These are phyloP conservation scores for Cucumis hystrix DNA, from an alignment of 306 rosid species.

Conservation along the genomic window DNA sequence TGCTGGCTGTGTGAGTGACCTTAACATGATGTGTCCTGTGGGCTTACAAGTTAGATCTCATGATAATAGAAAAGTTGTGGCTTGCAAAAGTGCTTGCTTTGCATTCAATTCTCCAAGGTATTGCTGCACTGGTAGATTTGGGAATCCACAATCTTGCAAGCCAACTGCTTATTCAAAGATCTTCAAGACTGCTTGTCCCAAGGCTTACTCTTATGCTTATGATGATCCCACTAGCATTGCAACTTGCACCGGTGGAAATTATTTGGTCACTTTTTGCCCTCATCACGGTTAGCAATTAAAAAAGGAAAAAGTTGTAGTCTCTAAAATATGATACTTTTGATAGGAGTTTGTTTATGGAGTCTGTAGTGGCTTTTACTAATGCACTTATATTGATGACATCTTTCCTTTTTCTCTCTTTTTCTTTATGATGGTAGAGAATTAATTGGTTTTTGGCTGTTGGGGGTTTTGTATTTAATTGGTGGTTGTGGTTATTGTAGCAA, in stretches of 20 bases:
- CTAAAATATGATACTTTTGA: not conserved
- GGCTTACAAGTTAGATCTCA: conserved; percentile 69
- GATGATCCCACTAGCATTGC: conserved; percentile 94
- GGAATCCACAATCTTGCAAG: conserved; percentile 72
- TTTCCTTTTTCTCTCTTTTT: not conserved
- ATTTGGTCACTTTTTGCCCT: conserved; percentile 76
- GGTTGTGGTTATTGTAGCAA: not conserved
- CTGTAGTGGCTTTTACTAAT: not conserved
- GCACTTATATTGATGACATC: not conserved
- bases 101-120: conserved; percentile 76
- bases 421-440: not conserved
- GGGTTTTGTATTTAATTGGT: not conserved
- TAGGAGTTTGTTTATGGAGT: not conserved
- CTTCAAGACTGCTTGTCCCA: conserved; percentile 82
- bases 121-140: conserved; percentile 78
- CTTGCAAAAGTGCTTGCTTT: conserved; percentile 74
- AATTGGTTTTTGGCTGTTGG: not conserved
- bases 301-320: not conserved
- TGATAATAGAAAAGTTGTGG: conserved; percentile 52
- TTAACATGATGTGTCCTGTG: conserved; percentile 78
- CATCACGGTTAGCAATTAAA: conserved; percentile 18
- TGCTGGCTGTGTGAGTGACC: conserved; percentile 86
- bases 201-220: conserved; percentile 81
- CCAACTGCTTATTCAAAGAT: conserved; percentile 81
- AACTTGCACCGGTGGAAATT: conserved; percentile 65